phyloP scores from a whole-genome alignment of 1,284 basidiomycete genomes.

The Phellopilus nigrolimitatus region DNA sequence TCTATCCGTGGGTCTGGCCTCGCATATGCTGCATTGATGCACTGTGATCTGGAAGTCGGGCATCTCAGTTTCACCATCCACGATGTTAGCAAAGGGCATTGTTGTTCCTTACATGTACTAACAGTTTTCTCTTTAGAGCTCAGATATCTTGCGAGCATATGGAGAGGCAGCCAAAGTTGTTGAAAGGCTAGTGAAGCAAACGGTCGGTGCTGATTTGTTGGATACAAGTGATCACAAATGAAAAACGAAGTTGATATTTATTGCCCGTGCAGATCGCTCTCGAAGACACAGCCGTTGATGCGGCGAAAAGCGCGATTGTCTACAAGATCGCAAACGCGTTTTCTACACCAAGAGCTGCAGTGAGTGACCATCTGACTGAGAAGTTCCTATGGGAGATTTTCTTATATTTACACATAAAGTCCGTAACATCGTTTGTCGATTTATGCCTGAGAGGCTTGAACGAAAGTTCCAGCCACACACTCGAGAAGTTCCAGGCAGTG shows the following conservation, averaged over 20 bases:
- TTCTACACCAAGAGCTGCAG: constrained; percentile 81
- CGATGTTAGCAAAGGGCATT: constrained; percentile 47
- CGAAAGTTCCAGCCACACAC: constrained; percentile 67
- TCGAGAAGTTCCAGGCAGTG: constrained; percentile 76
- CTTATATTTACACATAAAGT: constrained; percentile 39
- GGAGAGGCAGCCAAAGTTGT: constrained; percentile 77
- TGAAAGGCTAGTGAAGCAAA: constrained; percentile 69
- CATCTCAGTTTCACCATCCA: constrained; percentile 80
- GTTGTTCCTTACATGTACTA: neutral
- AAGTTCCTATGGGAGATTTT: neutral
- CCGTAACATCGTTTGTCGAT: constrained; percentile 76
- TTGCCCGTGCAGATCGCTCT: constrained; percentile 66
- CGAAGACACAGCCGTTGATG: constrained; percentile 82
- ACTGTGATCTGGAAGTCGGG: constrained; percentile 79
- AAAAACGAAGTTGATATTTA: neutral
- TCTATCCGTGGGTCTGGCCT: constrained; percentile 89
- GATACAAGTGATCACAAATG: neutral
- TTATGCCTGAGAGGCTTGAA: constrained; percentile 81
- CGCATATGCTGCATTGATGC: constrained; percentile 88
- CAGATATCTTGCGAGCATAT: constrained; percentile 83
- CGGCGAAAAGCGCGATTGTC: constrained; percentile 89
- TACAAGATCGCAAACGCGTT: constrained; percentile 79
- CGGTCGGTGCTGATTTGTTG: constrained; percentile 46
- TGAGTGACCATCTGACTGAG: constrained; percentile 34
- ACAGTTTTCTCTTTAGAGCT: constrained; percentile 53